Percentiles rank a stretch among this genome's conserved stretches.
These are phyloP conservation scores for Mucor piriformis DNA, from an alignment of 371 early-diverging fungal genomes.

Conservation along the genomic window DNA sequence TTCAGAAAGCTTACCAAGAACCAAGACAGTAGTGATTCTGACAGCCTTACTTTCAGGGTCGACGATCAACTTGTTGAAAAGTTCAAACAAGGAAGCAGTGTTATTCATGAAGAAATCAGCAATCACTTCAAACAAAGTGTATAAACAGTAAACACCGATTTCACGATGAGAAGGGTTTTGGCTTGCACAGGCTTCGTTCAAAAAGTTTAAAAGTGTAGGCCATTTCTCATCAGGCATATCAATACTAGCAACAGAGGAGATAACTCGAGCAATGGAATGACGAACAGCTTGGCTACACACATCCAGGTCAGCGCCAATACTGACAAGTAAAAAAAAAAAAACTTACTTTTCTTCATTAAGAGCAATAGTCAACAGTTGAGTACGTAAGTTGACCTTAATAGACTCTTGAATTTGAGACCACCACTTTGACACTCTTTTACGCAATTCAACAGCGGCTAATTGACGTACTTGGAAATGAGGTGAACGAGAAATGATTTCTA, in stretches of 20 bases:
- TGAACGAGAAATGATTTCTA: conserved; percentile 63
- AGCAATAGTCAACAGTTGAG: conserved; percentile 67
- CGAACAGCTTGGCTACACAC: conserved; percentile 68
- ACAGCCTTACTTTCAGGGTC: conserved; percentile 84
- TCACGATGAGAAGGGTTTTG: conserved; percentile 75
- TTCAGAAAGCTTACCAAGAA: conserved; percentile 84
- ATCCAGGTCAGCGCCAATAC: too few species aligned
- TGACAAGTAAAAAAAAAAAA: background rate
- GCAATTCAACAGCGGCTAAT: conserved; percentile 88
- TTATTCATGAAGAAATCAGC: conserved; percentile 72
- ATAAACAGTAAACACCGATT: conserved; percentile 80
- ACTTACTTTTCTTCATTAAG: conserved; percentile 71
- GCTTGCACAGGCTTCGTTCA: conserved; percentile 75
- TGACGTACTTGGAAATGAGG: conserved; percentile 74
- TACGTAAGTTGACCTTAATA: conserved; percentile 61
- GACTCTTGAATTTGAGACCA: conserved; percentile 69
- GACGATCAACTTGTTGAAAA: conserved; percentile 69
- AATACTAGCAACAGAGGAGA: conserved; percentile 79
- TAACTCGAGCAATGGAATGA: conserved; percentile 79
- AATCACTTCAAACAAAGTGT: conserved; percentile 79
- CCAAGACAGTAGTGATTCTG: conserved; percentile 77
- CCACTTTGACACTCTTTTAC: conserved; percentile 74
- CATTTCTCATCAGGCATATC: conserved; percentile 79
- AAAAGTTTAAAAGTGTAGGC: conserved; percentile 75
- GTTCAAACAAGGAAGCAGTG: conserved; percentile 63